These are phyloP conservation scores for Hsuehochloa calcarea DNA, from an alignment of 176 grass and related monocot genomes.

Conservation along the genomic window DNA sequence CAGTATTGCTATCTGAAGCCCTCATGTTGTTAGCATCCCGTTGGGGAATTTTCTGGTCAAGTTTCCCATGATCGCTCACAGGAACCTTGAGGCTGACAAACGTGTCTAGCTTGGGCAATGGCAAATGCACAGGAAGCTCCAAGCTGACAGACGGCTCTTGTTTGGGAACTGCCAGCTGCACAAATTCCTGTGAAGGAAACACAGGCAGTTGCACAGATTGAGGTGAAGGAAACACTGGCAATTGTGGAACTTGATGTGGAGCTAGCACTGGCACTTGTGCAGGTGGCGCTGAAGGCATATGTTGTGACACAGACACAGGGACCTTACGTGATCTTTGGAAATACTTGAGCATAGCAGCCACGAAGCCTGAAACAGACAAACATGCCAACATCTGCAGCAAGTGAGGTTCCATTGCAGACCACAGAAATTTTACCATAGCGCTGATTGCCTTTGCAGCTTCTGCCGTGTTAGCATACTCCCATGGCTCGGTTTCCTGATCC, in stretches of 20 bases:
- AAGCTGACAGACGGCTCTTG: not conserved
- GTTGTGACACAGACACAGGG: not conserved
- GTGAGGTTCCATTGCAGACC: slow-evolving; percentile 27
- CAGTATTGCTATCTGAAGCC: not conserved
- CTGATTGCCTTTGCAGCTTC: slow-evolving; percentile 23
- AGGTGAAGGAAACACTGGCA: not conserved
- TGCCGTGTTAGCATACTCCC: slow-evolving; percentile 33
- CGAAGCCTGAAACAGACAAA: slow-evolving; percentile 25
- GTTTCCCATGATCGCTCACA: not conserved
- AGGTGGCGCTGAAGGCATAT: not conserved
- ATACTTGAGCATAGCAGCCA: slow-evolving; percentile 32
- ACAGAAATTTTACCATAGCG: not conserved
- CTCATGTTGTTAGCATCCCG: not conserved
- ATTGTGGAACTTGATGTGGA: not conserved
- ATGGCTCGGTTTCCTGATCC: not conserved
- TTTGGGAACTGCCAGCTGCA: not conserved
- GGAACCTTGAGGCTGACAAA: not conserved
- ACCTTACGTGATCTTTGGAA: slow-evolving; percentile 15
- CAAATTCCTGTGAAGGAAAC: not conserved
- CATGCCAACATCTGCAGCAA: slow-evolving; percentile 27
- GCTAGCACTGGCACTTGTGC: slow-evolving; percentile 3
- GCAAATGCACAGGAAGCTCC: slow-evolving; percentile 1
- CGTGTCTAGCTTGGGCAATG: not conserved
- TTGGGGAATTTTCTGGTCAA: slow-evolving; percentile 7
- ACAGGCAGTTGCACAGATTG: not conserved